A percentile compares a stretch with the other conserved stretches of the same genome.
Evolutionary conservation across 2,329 filamentous ascomycete genomes (phyloP).

Genomic region (Scleromitrula shiraiana): DNA sequence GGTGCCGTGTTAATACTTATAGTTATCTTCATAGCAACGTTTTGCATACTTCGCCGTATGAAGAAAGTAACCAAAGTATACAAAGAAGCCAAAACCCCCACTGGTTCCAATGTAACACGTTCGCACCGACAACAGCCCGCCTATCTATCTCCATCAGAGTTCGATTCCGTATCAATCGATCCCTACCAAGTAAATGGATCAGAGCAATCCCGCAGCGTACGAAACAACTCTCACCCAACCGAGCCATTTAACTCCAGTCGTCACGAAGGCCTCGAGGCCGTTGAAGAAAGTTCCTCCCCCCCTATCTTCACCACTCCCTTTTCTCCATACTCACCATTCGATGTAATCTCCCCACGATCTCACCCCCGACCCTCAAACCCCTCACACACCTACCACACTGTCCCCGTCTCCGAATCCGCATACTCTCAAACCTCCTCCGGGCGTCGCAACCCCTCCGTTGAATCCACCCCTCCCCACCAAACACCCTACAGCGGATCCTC

Average conservation of each 20-base stretch:
- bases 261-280: slow-evolving; percentile 9
- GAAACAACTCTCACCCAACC: slow-evolving; percentile 14
- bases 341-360: neutral
- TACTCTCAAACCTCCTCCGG: slow-evolving; percentile 3
- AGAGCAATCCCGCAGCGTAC: slow-evolving; percentile 6
- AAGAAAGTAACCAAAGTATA: slow-evolving; percentile 30
- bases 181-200: slow-evolving; percentile 25
- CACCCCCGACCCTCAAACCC: neutral
- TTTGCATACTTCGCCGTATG: slow-evolving; percentile 43
- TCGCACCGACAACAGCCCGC: slow-evolving; percentile 9
- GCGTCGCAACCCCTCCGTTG: slow-evolving; percentile 1
- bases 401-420: slow-evolving; percentile 4
- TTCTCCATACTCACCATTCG: slow-evolving; percentile 1
- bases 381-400: neutral
- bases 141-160: slow-evolving; percentile 9
- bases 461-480: slow-evolving; percentile 1
- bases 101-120: slow-evolving; percentile 13
- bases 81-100: slow-evolving; percentile 23
- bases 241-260: slow-evolving; percentile 12
- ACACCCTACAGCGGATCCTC: too few relatives aligned
- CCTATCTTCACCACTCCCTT: slow-evolving; percentile 7
- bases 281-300: slow-evolving; percentile 16
- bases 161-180: slow-evolving; percentile 24
- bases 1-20: slow-evolving; percentile 42
- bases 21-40: slow-evolving; percentile 39